Conservation (phyloP, 495 filamentous ascomycete species). For the Pyronema domesticum region DNA sequence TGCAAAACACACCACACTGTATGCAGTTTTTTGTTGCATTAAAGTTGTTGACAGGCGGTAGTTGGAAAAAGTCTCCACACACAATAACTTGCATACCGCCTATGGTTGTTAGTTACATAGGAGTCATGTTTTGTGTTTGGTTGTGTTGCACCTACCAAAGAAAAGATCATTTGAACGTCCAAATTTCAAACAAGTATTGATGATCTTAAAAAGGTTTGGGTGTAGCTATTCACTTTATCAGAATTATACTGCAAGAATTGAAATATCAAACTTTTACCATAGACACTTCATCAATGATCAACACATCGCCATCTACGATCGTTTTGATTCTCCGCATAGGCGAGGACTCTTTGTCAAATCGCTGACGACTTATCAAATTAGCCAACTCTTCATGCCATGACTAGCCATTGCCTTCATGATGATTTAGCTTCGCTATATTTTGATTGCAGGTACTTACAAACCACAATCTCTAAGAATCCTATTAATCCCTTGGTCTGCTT, state of each 20-base stretch:
- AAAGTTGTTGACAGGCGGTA: slow-evolving; percentile 13
- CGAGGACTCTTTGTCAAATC: background rate
- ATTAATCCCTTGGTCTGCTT: no score
- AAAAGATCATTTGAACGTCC: background rate
- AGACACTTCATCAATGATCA: slow-evolving; percentile 24
- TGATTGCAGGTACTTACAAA: no score
- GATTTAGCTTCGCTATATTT: no score
- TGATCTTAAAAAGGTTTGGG: slow-evolving; percentile 20
- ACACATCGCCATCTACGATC: slow-evolving; percentile 11
- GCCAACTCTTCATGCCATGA: slow-evolving; percentile 13
- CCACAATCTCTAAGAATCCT: no score
- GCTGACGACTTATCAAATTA: background rate
- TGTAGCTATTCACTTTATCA: slow-evolving; percentile 7
- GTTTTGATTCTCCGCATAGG: background rate
- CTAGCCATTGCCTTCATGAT: no score
- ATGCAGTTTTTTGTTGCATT: background rate
- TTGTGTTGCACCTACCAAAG: slow-evolving; percentile 11
- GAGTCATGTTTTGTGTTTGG: background rate
- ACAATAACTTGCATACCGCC: slow-evolving; percentile 20
- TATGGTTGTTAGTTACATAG: background rate
- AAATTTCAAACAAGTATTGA: slow-evolving; percentile 13
- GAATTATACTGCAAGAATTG: background rate
- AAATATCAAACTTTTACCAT: slow-evolving; percentile 13
- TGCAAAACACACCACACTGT: background rate
- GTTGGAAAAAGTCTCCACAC: slow-evolving; percentile 25